These are phyloP conservation scores for Boletellus dicymbophilus DNA, from an alignment of 1,284 basidiomycete species.

Conservation along the genomic window DNA sequence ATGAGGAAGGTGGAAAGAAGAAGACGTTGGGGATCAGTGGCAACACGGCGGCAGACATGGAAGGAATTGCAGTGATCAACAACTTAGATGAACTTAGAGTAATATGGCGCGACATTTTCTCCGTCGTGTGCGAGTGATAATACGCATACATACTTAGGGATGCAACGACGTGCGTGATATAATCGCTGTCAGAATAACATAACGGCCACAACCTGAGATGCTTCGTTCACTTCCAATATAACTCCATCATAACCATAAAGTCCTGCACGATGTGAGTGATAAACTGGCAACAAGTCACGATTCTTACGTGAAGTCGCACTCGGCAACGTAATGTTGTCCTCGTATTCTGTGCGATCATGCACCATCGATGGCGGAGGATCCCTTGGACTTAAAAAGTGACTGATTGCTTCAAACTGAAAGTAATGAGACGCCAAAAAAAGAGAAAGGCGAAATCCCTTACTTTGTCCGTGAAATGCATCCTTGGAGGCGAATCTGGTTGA, in stretches of 20 bases:
- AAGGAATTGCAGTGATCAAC: slow-evolving; percentile 48
- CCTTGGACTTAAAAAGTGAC: slow-evolving; percentile 70
- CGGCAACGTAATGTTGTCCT: slow-evolving; percentile 70
- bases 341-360: slow-evolving; percentile 83
- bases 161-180: neutral
- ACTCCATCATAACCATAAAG: slow-evolving; percentile 82
- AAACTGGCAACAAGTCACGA: slow-evolving; percentile 12
- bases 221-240: slow-evolving; percentile 78
- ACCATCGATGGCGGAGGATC: slow-evolving; percentile 80
- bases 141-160: slow-evolving; percentile 1
- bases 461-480: slow-evolving; percentile 67
- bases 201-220: slow-evolving; percentile 75
- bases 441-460: slow-evolving; percentile 36
- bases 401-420: slow-evolving; percentile 68
- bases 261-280: slow-evolving; percentile 42
- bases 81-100: slow-evolving; percentile 63
- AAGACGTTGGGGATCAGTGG: slow-evolving; percentile 51
- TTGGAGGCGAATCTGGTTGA: slow-evolving; percentile 62
- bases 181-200: slow-evolving; percentile 56
- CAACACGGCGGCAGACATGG: slow-evolving; percentile 36
- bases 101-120: slow-evolving; percentile 74
- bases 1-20: slow-evolving; percentile 60
- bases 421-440: neutral
- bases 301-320: slow-evolving; percentile 71
- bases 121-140: slow-evolving; percentile 6